A percentile compares a stretch with the other conserved stretches of the same genome.
phyloP scores from a whole-genome alignment of 495 filamentous ascomycete species.

The Ascodesmis nigricans region DNA sequence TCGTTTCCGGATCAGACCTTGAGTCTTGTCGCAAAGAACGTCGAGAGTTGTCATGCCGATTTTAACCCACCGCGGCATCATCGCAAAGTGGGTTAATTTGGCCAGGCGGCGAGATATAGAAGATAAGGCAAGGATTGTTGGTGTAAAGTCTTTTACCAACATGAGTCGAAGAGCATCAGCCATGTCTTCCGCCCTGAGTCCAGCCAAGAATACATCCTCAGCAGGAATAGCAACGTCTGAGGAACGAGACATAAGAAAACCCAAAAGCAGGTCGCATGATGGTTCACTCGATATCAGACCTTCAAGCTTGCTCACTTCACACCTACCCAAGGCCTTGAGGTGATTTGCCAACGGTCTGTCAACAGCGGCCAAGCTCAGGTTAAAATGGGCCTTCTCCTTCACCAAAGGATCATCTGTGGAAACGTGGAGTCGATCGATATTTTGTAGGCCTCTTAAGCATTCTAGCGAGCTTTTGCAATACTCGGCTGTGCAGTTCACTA shows the following conservation, averaged over 20 bases:
- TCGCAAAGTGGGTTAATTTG: constrained; percentile 37
- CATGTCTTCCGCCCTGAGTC: constrained; percentile 16
- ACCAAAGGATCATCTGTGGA: constrained; percentile 4
- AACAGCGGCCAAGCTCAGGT: constrained; percentile 9
- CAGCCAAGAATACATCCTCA: constrained; percentile 15
- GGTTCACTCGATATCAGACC: constrained; percentile 9
- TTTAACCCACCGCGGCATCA: constrained; percentile 47
- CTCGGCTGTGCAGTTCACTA: constrained; percentile 9
- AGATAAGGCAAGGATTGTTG: constrained; percentile 14
- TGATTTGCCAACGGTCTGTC: constrained; percentile 9
- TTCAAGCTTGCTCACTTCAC: constrained; percentile 7
- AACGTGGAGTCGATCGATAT: constrained; percentile 12
- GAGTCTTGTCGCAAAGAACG: constrained; percentile 58
- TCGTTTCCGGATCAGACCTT: constrained; percentile 51
- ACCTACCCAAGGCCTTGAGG: constrained; percentile 15
- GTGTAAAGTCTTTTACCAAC: constrained; percentile 16
- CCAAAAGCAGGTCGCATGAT: constrained; percentile 12
- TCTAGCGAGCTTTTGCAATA: constrained; percentile 6
- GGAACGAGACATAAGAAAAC: constrained; percentile 14
- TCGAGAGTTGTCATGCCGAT: constrained; percentile 55
- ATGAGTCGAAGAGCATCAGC: constrained; percentile 18
- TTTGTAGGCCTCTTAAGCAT: constrained; percentile 10
- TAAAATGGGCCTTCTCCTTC: constrained; percentile 12
- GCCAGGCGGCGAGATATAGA: constrained; percentile 9
- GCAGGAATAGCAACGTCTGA: constrained; percentile 15